Evolutionary conservation across 331 rosid genomes (phyloP).

Genomic region (Pyrus hybrid): DNA sequence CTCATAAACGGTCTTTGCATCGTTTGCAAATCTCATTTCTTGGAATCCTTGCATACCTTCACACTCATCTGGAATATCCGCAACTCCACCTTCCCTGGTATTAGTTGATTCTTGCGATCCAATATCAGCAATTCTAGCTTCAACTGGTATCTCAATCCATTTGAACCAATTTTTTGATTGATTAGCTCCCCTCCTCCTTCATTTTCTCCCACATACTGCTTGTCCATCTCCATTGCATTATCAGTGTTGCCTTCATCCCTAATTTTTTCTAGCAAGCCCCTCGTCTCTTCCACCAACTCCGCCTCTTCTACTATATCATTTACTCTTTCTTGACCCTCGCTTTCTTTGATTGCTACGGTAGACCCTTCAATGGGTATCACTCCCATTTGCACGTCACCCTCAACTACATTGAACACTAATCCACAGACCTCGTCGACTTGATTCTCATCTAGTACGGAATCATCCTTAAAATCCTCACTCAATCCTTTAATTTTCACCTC

Average conservation of each 20-base stretch:
- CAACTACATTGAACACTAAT: constrained; percentile 3
- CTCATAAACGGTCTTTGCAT: background rate
- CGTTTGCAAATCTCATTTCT: background rate
- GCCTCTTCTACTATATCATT: background rate
- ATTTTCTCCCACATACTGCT: background rate
- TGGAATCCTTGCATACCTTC: background rate
- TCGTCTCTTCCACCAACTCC: constrained; percentile 35
- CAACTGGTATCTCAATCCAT: background rate
- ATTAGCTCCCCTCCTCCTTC: constrained; percentile 4
- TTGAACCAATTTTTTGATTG: background rate
- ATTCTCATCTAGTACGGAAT: background rate
- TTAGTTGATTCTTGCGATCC: background rate
- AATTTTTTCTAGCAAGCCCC: constrained; percentile 31
- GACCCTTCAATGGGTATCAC: background rate
- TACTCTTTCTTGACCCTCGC: background rate
- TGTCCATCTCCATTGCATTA: constrained; percentile 2
- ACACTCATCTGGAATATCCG: background rate
- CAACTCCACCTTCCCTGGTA: background rate
- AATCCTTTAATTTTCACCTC: constrained; percentile 1
- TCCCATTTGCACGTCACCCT: background rate
- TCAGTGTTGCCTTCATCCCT: constrained; percentile 42
- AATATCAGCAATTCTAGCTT: constrained; percentile 1
- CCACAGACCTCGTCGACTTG: background rate
- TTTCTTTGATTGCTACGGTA: background rate
- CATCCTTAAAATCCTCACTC: constrained; percentile 9